A percentile compares a stretch with the other conserved stretches of the same genome.
Evolutionary conservation across 2,329 filamentous ascomycete species (phyloP).

Genomic region (Lachnellula willkommii): DNA sequence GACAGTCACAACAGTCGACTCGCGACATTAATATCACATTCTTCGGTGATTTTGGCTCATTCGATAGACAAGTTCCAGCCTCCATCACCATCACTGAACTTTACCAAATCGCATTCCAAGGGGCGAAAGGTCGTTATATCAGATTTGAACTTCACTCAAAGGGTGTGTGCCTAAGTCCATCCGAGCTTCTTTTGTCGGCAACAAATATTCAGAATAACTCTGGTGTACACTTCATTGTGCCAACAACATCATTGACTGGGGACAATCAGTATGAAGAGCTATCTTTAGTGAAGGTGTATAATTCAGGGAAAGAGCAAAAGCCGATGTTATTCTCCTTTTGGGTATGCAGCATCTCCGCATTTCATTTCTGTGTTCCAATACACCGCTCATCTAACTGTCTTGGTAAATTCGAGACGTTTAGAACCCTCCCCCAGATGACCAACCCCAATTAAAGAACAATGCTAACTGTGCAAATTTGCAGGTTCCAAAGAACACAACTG

Average conservation of each 20-base stretch:
- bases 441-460: too few relatives aligned
- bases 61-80: background rate
- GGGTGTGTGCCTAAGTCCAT: background rate
- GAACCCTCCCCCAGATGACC: too few relatives aligned
- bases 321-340: slow-evolving; percentile 8
- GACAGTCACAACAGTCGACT: too few relatives aligned
- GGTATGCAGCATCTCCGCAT: background rate
- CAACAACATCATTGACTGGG: background rate
- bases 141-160: background rate
- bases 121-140: background rate
- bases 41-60: background rate
- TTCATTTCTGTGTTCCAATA: too few relatives aligned
- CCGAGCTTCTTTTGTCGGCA: background rate
- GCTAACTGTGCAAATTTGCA: too few relatives aligned
- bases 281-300: background rate
- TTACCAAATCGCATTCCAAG: background rate
- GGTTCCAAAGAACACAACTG: background rate
- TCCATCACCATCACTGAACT: background rate
- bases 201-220: slow-evolving; percentile 1
- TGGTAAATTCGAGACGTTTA: too few relatives aligned
- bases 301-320: background rate
- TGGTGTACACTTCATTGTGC: background rate
- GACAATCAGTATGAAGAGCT: background rate
- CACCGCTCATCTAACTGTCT: too few relatives aligned
- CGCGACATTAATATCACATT: background rate